phyloP scores from a whole-genome alignment of 2,329 filamentous ascomycete genomes.

The Colletotrichum phormii region DNA sequence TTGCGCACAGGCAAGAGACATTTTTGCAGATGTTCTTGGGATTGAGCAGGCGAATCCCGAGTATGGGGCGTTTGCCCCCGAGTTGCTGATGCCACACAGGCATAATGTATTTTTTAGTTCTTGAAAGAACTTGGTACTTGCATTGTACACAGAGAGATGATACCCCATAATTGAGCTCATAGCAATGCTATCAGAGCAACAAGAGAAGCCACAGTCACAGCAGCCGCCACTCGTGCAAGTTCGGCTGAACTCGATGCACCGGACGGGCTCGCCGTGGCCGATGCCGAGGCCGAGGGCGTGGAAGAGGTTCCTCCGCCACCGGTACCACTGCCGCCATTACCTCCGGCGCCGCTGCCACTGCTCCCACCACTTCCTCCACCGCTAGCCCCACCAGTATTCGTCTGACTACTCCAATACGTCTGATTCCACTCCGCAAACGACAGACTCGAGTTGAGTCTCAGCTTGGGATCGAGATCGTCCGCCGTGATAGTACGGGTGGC shows the following conservation, averaged over 20 bases:
- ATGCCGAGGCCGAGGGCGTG: neutral
- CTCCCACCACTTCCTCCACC: neutral
- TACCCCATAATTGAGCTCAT: neutral
- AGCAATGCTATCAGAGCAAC: constrained; percentile 10
- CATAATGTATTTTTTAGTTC: constrained; percentile 8
- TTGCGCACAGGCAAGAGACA: constrained; percentile 1
- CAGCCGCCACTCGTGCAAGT: neutral
- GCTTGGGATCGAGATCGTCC: constrained; percentile 37
- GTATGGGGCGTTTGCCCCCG: constrained; percentile 15
- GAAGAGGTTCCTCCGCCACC: neutral
- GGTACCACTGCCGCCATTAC: neutral
- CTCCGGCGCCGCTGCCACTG: neutral
- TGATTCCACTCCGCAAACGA: constrained; percentile 42
- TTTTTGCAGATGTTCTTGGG: constrained; percentile 18
- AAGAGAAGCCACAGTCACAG: constrained; percentile 16
- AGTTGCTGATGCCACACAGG: constrained; percentile 20
- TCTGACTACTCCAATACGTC: constrained; percentile 23
- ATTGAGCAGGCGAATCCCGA: neutral
- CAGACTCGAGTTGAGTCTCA: constrained; percentile 39
- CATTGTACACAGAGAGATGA: neutral
- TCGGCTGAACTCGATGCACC: neutral
- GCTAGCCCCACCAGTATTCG: neutral
- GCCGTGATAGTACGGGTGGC: constrained; percentile 29
- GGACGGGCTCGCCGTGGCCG: neutral
- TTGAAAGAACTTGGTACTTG: neutral